These are phyloP conservation scores for Athelia psychrophila DNA, from an alignment of 1,284 basidiomycete genomes.

Conservation along the genomic window DNA sequence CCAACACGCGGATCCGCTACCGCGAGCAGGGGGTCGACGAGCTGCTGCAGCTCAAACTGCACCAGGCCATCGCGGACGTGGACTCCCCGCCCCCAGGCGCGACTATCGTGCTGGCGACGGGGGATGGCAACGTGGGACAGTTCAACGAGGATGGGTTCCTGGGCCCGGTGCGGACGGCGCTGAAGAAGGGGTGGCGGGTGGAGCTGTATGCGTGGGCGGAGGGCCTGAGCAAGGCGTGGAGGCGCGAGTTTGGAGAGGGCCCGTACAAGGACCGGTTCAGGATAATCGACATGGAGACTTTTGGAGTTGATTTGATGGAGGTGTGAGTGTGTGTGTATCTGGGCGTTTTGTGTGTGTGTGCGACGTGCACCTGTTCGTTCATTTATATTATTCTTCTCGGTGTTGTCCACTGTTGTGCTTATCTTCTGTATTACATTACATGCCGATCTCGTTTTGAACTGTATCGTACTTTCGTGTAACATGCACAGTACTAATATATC, in stretches of 20 bases:
- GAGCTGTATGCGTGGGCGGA: constrained; percentile 86
- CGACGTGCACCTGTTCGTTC: too few relatives aligned
- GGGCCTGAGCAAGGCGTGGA: constrained; percentile 72
- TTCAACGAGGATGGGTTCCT: constrained; percentile 88
- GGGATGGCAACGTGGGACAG: constrained; percentile 85
- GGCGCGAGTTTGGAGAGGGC: constrained; percentile 57
- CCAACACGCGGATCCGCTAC: constrained; percentile 43
- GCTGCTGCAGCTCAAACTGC: constrained; percentile 81
- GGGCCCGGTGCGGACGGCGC: constrained; percentile 76
- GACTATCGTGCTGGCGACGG: constrained; percentile 86
- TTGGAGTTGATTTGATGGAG: constrained; percentile 53
- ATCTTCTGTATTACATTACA: too few relatives aligned
- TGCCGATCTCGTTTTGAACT: too few relatives aligned
- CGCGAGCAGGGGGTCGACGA: constrained; percentile 89
- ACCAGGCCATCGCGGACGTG: constrained; percentile 73
- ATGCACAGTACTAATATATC: too few relatives aligned
- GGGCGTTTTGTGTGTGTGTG: too few relatives aligned
- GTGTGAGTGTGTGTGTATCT: not conserved
- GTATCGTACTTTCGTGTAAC: too few relatives aligned
- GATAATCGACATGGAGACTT: constrained; percentile 61
- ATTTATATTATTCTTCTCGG: too few relatives aligned
- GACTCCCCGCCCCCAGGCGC: constrained; percentile 60
- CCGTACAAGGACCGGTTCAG: constrained; percentile 39
- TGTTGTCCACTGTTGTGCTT: too few relatives aligned
- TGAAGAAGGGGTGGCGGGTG: constrained; percentile 84